phyloP scores from a whole-genome alignment of 176 grass and related monocot species.

The Neostapfia colusana region DNA sequence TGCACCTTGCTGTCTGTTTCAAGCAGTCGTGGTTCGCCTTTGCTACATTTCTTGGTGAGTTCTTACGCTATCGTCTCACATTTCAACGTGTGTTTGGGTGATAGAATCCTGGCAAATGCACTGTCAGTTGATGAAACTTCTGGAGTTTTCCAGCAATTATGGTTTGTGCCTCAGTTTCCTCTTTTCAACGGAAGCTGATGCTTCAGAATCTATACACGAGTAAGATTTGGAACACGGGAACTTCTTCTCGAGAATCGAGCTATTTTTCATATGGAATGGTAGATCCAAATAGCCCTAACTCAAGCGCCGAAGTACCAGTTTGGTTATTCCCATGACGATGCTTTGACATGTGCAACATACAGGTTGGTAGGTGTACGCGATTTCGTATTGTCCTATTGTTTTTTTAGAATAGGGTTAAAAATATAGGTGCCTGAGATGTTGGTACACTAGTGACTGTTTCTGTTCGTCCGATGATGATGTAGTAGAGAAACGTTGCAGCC shows the following conservation, averaged over 20 bases:
- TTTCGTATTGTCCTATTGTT: neutral
- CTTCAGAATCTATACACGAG: neutral
- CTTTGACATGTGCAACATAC: constrained; percentile 3
- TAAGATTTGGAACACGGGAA: neutral
- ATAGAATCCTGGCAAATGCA: constrained; percentile 22
- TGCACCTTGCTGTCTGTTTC: constrained; percentile 29
- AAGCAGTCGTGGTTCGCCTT: neutral
- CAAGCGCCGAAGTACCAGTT: neutral
- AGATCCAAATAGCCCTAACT: neutral
- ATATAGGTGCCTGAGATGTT: constrained; percentile 25
- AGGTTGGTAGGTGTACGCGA: neutral
- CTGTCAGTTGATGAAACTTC: constrained; percentile 26
- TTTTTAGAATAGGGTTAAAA: neutral
- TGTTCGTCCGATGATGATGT: constrained; percentile 4
- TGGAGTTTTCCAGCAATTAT: constrained; percentile 7
- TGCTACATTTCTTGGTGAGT: constrained; percentile 15
- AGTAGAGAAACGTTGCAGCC: constrained; percentile 1
- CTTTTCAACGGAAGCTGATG: neutral
- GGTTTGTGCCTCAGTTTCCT: neutral
- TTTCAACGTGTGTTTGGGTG: constrained; percentile 7
- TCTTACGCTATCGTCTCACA: constrained; percentile 44
- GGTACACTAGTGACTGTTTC: neutral
- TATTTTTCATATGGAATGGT: neutral
- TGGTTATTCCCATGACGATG: neutral
- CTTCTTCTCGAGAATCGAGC: neutral